A percentile compares a stretch with the other conserved stretches of the same genome.
These are phyloP conservation scores for Styphnolobium japonicum DNA, from an alignment of 306 rosid genomes.

Conservation along the genomic window DNA sequence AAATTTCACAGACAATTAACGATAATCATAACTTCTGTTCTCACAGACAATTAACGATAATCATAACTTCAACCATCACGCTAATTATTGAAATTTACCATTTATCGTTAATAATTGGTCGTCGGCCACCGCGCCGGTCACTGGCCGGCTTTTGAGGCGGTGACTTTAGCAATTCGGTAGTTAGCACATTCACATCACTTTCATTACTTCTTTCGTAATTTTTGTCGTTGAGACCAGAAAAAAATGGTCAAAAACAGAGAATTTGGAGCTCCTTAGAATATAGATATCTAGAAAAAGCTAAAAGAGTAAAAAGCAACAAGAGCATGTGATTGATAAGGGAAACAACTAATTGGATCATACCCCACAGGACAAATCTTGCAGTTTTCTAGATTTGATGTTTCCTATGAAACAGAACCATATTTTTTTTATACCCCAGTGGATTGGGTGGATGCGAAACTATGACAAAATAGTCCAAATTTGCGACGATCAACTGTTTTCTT, in stretches of 20 bases:
- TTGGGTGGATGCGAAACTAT: background rate
- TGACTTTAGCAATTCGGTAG: background rate
- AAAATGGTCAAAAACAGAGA: background rate
- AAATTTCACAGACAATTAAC: too few species aligned
- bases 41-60: too few species aligned
- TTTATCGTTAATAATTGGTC: too few species aligned
- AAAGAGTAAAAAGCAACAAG: background rate
- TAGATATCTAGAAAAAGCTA: background rate
- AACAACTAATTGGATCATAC: background rate
- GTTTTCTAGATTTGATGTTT: conserved; percentile 38
- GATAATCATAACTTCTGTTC: too few species aligned
- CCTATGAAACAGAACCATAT: conserved; percentile 5
- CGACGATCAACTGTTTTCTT: background rate
- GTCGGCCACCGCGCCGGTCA: too few species aligned
- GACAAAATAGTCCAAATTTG: conserved; percentile 25
- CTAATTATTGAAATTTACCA: too few species aligned
- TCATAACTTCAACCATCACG: too few species aligned
- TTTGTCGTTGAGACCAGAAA: background rate
- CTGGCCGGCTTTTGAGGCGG: too few species aligned
- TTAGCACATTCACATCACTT: background rate
- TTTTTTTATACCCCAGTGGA: background rate
- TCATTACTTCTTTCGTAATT: background rate
- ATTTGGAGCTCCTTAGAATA: background rate
- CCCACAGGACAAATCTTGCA: conserved; percentile 17
- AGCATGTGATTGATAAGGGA: background rate